Percentiles rank a stretch among this genome's conserved stretches.
Evolutionary conservation across 2,329 filamentous ascomycete species (phyloP).

Genomic region (Blumeriella jaapii): DNA sequence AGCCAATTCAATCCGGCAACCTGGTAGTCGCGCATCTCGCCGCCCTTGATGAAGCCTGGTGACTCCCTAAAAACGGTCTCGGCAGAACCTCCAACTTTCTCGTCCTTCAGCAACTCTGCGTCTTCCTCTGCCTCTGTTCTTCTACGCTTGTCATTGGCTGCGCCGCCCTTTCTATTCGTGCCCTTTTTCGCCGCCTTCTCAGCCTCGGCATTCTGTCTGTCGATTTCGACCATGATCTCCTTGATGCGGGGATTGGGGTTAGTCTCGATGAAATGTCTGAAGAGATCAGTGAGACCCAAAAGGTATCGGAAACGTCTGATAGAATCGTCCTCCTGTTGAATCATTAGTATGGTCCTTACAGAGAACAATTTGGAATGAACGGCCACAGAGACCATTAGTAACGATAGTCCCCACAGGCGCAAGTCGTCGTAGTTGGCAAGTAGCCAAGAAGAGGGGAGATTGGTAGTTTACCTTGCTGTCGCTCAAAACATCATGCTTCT

Average conservation of each 20-base stretch:
- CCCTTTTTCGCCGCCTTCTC: constrained; percentile 56
- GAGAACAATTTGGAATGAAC: background rate
- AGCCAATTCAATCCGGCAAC: constrained; percentile 94
- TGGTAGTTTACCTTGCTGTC: constrained; percentile 66
- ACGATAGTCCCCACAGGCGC: no score
- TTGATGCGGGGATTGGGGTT: constrained; percentile 93
- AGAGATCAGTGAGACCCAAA: constrained; percentile 87
- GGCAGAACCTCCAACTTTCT: constrained; percentile 74
- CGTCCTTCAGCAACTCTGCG: constrained; percentile 75
- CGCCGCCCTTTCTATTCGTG: constrained; percentile 71
- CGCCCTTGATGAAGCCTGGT: constrained; percentile 72
- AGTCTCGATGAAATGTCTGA: constrained; percentile 97
- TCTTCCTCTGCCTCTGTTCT: constrained; percentile 97
- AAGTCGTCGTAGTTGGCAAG: no score
- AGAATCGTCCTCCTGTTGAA: constrained; percentile 74
- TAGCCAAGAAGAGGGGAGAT: background rate
- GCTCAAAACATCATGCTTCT: constrained; percentile 84
- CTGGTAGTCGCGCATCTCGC: constrained; percentile 93
- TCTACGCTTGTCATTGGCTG: constrained; percentile 63
- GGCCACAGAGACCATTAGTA: no score
- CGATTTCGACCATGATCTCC: constrained; percentile 87
- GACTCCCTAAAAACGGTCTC: constrained; percentile 92
- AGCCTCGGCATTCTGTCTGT: constrained; percentile 76
- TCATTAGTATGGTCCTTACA: background rate
- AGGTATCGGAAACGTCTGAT: constrained; percentile 91